Conservation (phyloP, 164 flowering plant species). For the Cinnamomum chago region DNA sequence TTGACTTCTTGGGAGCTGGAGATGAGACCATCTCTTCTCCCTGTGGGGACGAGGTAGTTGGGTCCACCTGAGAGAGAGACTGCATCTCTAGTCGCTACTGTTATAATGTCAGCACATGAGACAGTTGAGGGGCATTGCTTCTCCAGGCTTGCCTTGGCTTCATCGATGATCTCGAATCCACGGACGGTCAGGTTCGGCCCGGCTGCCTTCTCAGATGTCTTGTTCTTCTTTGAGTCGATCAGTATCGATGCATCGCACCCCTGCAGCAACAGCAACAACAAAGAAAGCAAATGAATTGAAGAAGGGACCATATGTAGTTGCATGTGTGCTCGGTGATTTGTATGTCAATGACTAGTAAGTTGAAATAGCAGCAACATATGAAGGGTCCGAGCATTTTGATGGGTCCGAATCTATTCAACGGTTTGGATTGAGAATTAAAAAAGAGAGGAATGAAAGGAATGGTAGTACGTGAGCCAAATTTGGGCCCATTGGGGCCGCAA, state of each 20-base stretch:
- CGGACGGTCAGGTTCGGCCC: slow-evolving; percentile 10
- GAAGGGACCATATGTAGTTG: background rate
- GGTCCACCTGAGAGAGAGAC: slow-evolving; percentile 7
- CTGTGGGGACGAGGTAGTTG: slow-evolving; percentile 6
- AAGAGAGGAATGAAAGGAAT: too few species aligned
- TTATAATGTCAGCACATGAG: slow-evolving; percentile 11
- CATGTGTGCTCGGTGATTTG: background rate
- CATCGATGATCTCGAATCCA: slow-evolving; percentile 8
- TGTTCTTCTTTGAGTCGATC: slow-evolving; percentile 1
- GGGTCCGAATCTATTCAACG: too few species aligned
- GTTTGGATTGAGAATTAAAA: too few species aligned
- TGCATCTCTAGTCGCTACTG: slow-evolving; percentile 9
- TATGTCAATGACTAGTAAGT: background rate
- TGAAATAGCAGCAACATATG: too few species aligned
- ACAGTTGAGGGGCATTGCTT: slow-evolving; percentile 3
- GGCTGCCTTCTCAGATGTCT: slow-evolving; percentile 9
- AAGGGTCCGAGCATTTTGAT: too few species aligned
- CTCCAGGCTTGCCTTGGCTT: background rate
- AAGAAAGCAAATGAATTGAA: too few species aligned
- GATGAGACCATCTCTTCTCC: slow-evolving; percentile 14
- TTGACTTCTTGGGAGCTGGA: slow-evolving; percentile 5
- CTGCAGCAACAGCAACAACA: background rate
- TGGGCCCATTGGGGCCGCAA: too few species aligned
- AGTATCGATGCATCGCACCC: slow-evolving; percentile 14
- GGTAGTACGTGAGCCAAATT: too few species aligned